Evolutionary conservation across 108 stramenopile species (phyloP).

Genomic region (Nannochloropsis salina): DNA sequence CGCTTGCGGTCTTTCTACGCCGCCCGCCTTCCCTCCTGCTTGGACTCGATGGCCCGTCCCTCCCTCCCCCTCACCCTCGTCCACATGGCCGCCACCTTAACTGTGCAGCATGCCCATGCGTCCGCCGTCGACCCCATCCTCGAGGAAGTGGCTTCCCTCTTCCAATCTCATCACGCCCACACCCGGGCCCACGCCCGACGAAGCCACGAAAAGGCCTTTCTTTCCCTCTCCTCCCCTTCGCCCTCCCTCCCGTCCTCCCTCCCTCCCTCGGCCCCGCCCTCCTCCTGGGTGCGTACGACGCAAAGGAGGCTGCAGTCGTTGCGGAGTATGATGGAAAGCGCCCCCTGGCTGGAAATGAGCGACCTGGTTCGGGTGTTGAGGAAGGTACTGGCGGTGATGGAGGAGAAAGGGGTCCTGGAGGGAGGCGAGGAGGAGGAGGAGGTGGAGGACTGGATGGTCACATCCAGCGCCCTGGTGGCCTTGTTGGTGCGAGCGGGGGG

Average conservation of each 20-base stretch:
- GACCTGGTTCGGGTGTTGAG: too few species aligned
- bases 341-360: too few species aligned
- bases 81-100: background rate
- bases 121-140: background rate
- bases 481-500: background rate
- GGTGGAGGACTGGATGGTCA: background rate
- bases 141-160: background rate
- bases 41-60: background rate
- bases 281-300: background rate
- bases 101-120: background rate
- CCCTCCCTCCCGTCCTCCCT: background rate
- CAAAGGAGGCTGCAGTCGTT: background rate
- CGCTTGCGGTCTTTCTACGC: background rate
- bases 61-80: conserved; percentile 7
- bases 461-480: background rate
- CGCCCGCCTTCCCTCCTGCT: conserved; percentile 9
- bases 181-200: too few species aligned
- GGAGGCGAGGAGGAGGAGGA: background rate
- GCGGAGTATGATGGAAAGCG: background rate
- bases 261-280: background rate
- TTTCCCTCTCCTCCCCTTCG: background rate
- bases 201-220: background rate
- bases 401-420: too few species aligned
- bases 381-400: background rate
- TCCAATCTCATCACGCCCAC: too few species aligned